Percentiles rank a stretch among this genome's conserved stretches.
phyloP scores from a whole-genome alignment of 768 basidiomycete species.

The Dioszegia crocea region DNA sequence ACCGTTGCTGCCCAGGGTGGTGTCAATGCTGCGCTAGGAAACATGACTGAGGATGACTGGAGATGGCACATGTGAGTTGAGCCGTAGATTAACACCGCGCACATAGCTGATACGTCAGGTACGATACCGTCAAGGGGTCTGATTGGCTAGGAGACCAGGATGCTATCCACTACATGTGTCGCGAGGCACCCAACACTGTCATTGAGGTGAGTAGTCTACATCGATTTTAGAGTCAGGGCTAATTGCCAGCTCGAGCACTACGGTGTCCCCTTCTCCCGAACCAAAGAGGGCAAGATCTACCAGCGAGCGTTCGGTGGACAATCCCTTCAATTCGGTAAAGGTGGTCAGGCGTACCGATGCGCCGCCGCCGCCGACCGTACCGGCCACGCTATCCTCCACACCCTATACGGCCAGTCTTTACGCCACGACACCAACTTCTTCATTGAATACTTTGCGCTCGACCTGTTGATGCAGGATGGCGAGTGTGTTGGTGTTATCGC shows the following conservation, averaged over 20 bases:
- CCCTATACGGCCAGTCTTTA: conserved; percentile 97
- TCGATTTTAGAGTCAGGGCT: neutral
- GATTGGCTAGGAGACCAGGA: conserved; percentile 99
- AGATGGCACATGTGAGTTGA: conserved; percentile 83
- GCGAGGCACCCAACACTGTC: conserved; percentile 90
- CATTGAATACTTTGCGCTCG: conserved; percentile 99
- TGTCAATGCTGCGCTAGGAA: conserved; percentile 73
- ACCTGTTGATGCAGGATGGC: conserved; percentile 96
- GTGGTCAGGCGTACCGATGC: conserved; percentile 97
- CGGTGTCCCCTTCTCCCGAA: conserved; percentile 97
- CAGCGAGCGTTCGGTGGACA: conserved; percentile 99
- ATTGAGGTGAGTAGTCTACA: conserved; percentile 62
- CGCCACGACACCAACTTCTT: conserved; percentile 99
- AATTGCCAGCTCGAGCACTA: conserved; percentile 83
- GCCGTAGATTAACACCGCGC: neutral
- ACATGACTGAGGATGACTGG: conserved; percentile 99
- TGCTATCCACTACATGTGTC: conserved; percentile 99
- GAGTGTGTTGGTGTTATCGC: conserved; percentile 99
- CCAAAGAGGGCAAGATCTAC: conserved; percentile 98
- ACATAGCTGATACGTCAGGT: conserved; percentile 22
- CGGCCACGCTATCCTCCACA: conserved; percentile 96
- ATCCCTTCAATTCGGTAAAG: conserved; percentile 92
- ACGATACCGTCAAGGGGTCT: conserved; percentile 81
- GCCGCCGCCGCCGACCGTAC: conserved; percentile 98
- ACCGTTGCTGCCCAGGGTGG: conserved; percentile 99